Evolutionary conservation across 2,329 filamentous ascomycete genomes (phyloP), one percentile per base, ranked within the genome.

Genomic region (Bipolaris sorokiniana): DNA sequence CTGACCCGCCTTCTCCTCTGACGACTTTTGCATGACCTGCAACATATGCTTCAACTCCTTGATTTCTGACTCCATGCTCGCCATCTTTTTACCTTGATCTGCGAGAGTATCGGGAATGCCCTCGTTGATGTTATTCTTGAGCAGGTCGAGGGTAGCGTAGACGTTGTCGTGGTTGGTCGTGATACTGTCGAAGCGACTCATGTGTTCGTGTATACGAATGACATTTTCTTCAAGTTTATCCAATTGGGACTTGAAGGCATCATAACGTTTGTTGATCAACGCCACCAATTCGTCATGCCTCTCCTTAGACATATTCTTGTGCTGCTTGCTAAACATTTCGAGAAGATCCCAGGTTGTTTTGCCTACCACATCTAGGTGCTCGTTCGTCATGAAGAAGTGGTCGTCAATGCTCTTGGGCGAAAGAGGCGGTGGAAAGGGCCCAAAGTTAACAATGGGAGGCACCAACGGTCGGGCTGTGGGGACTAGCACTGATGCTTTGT

Each of bases 331-430:
- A 38, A 59, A 50, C 23, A 51, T 49, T 13, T 62, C 58, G 3
- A 74, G 53, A 33, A 61, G 50, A 45, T 74, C 71, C 52, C 67
- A 71, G 0, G 66, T 63, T 6, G 64, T 70, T 40, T 70, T 66
- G 34, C 64, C 70, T 1, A 72, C 60, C 6, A 72, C 65, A 36
- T 76, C 74, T 18, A 77, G 68, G 59, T 77, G 75, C 47, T 72
- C 67, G 47, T 76, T 74, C 7, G 67, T 68, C 66, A 74, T 73
- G 57, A 62, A 69, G 62, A 77, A 76, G 52, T 75, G 72, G n/a
- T 71, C 68, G 5, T 67, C 62, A 15, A 67, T 62, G 7, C 48
- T 55, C 47, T 59, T 66, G 18, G 59, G 62, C 34, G 60, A 53
- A 28, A 57, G 23, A 3, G 45, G 50, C 7, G 51, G 54, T 6